These are phyloP conservation scores for Ustilago sp. DNA, from an alignment of 1,284 basidiomycete species.

Conservation along the genomic window DNA sequence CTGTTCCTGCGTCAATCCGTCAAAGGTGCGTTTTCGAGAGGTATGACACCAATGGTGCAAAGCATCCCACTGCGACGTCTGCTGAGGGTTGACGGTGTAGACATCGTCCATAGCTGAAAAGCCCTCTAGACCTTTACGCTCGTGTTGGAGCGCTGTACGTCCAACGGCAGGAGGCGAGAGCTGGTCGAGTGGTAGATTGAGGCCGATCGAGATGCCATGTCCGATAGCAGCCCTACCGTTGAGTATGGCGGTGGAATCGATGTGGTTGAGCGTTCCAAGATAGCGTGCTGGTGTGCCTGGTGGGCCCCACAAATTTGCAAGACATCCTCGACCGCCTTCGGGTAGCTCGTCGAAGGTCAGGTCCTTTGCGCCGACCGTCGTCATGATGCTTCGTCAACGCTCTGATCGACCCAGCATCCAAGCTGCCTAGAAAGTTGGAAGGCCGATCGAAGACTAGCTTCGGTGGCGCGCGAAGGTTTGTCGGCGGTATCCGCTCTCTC, in stretches of 20 bases:
- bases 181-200: slow-evolving; percentile 3
- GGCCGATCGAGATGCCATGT: slow-evolving; percentile 4
- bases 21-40: slow-evolving; percentile 3
- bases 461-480: not conserved
- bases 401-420: too few relatives aligned
- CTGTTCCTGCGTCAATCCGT: not conserved
- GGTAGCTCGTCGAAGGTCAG: slow-evolving; percentile 1
- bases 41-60: slow-evolving; percentile 7
- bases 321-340: slow-evolving; percentile 1
- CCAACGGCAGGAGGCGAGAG: slow-evolving; percentile 3
- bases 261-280: slow-evolving; percentile 5
- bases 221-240: slow-evolving; percentile 1
- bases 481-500: not conserved
- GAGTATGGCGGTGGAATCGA: not conserved
- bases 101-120: slow-evolving; percentile 2
- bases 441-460: not conserved
- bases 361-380: slow-evolving; percentile 1
- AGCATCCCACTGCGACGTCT: slow-evolving; percentile 2
- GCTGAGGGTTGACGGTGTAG: slow-evolving; percentile 6
- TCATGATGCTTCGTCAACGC: not conserved
- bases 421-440: not conserved
- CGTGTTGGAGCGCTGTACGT: not conserved
- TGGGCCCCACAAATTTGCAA: slow-evolving; percentile 1
- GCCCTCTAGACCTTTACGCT: not conserved
- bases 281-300: not conserved